Conservation (phyloP, 2,329 filamentous ascomycete species). For the Cladosporium oxysporum region DNA sequence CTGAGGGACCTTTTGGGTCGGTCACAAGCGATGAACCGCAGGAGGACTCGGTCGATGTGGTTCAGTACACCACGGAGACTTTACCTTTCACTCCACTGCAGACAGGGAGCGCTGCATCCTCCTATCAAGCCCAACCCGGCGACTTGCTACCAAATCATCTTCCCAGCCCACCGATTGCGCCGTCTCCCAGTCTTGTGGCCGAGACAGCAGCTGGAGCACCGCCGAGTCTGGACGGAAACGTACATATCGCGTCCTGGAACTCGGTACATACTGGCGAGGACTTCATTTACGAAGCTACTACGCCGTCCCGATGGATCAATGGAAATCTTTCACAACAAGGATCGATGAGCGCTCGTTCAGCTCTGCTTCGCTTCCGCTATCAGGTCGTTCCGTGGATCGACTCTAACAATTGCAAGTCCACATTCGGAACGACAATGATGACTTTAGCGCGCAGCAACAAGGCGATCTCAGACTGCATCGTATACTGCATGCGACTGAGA, state of each 20-base stretch:
- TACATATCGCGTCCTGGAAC: neutral
- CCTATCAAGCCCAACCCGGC: neutral
- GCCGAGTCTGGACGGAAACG: neutral
- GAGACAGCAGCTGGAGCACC: neutral
- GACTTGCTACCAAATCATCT: neutral
- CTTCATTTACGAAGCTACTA: neutral
- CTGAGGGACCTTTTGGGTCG: neutral
- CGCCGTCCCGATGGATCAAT: neutral
- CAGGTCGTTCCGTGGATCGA: constrained; percentile 3
- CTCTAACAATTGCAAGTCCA: constrained; percentile 2
- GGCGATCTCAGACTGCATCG: neutral
- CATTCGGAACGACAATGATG: constrained; percentile 2
- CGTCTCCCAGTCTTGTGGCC: neutral
- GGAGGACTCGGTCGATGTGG: neutral
- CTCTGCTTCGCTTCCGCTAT: constrained; percentile 10
- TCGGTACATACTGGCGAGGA: neutral
- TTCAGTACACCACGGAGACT: neutral
- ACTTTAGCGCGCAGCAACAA: constrained; percentile 1
- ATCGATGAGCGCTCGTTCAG: neutral
- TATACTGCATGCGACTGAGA: constrained; percentile 4
- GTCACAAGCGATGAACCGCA: neutral
- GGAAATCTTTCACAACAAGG: neutral
- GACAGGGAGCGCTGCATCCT: neutral
- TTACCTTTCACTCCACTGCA: neutral
- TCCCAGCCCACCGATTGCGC: neutral